These are phyloP conservation scores for Ilex paraguariensis DNA, from an alignment of 305 asterid genomes.

Conservation along the genomic window DNA sequence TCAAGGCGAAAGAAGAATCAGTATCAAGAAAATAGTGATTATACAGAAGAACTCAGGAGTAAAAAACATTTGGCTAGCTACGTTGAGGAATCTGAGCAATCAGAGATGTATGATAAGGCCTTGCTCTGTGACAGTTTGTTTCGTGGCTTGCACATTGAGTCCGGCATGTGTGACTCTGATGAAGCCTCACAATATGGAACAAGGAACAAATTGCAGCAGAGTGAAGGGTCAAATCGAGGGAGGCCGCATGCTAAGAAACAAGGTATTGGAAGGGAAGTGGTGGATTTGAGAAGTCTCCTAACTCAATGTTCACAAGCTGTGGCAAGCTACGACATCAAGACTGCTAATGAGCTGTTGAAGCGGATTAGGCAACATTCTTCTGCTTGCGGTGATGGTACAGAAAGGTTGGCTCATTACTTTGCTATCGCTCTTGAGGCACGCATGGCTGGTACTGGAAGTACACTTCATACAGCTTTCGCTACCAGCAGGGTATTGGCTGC, in stretches of 20 bases:
- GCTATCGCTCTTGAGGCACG: constrained; percentile 78
- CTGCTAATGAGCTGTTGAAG: constrained; percentile 33
- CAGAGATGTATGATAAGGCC: constrained; percentile 19
- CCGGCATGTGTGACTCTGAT: constrained; percentile 6
- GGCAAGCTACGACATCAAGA: constrained; percentile 36
- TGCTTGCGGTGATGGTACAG: constrained; percentile 56
- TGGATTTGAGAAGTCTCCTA: constrained; percentile 50
- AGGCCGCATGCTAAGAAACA: constrained; percentile 29
- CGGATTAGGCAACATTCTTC: constrained; percentile 57
- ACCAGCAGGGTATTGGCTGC: constrained; percentile 41
- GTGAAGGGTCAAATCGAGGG: constrained; percentile 29
- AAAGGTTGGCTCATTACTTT: constrained; percentile 59
- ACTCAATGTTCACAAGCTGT: constrained; percentile 68
- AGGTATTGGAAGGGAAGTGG: constrained; percentile 30
- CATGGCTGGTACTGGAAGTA: constrained; percentile 50
- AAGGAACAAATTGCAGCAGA: constrained; percentile 20
- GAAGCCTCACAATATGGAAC: constrained; percentile 7
- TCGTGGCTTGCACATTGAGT: constrained; percentile 12
- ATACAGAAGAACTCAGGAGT: constrained; percentile 23
- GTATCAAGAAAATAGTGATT: constrained; percentile 21
- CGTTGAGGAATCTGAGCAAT: constrained; percentile 8
- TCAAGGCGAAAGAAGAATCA: constrained; percentile 31
- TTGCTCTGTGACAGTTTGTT: constrained; percentile 17
- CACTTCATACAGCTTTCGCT: constrained; percentile 25
- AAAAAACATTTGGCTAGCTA: constrained; percentile 20